These are phyloP conservation scores for Vigna angularis DNA, from an alignment of 306 rosid genomes.

Conservation along the genomic window DNA sequence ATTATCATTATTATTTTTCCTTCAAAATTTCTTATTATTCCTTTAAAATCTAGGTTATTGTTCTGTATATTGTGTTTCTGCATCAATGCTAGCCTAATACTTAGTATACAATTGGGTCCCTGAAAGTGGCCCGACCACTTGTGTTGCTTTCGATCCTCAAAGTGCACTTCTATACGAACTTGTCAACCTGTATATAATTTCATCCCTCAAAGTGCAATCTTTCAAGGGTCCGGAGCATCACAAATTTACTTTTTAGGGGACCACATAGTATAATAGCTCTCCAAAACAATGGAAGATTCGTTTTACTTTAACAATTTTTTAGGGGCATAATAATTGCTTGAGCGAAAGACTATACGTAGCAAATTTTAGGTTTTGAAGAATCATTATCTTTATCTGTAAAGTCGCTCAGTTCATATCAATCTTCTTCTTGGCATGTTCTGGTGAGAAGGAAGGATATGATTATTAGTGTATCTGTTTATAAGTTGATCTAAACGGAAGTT, in stretches of 20 bases:
- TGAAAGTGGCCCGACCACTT: background rate
- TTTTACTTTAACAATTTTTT: background rate
- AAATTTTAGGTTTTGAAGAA: no score
- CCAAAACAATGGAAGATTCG: background rate
- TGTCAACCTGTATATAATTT: no score
- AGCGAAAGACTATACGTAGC: no score
- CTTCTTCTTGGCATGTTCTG: no score
- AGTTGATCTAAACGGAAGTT: no score
- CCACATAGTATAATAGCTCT: background rate
- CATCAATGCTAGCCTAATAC: background rate
- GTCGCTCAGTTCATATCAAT: no score
- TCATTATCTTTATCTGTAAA: no score
- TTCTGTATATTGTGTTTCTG: constrained; percentile 34
- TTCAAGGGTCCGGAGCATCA: background rate
- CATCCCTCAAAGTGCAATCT: no score
- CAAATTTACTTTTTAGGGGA: background rate
- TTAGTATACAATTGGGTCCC: background rate
- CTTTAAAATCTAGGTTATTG: background rate
- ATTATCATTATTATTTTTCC: no score
- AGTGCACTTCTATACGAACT: background rate
- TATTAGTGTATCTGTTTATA: no score
- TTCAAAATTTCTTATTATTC: background rate
- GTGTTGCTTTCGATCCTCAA: background rate
- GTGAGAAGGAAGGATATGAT: no score
- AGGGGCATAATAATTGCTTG: no score